Evolutionary conservation across 306 rosid species (phyloP).

Genomic region (Trifolium subterraneum): DNA sequence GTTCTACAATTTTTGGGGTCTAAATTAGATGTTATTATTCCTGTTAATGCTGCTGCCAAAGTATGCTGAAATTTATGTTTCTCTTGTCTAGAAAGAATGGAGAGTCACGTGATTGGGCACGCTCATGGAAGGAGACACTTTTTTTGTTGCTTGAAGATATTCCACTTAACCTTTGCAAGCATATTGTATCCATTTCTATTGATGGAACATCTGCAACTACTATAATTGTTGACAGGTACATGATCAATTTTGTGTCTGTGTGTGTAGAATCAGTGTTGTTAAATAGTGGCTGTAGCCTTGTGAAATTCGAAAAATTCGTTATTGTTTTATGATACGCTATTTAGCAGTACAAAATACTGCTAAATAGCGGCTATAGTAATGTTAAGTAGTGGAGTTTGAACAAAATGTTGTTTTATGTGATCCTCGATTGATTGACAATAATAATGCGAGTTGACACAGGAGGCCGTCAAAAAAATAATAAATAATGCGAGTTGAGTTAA

Average conservation of each 20-base stretch:
- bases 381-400: neutral
- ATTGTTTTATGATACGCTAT: neutral
- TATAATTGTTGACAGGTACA: conserved; percentile 76
- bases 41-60: neutral
- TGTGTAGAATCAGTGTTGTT: neutral
- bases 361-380: neutral
- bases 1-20: neutral
- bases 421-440: neutral
- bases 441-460: neutral
- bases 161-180: conserved; percentile 60
- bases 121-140: conserved; percentile 82
- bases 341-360: neutral
- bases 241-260: conserved; percentile 17
- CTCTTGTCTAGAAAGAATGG: conserved; percentile 77
- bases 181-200: conserved; percentile 70
- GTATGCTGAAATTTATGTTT: conserved; percentile 47
- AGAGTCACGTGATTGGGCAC: conserved; percentile 72
- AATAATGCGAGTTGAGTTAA: neutral
- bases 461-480: too few species aligned
- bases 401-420: neutral
- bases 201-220: conserved; percentile 99
- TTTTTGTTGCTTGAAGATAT: conserved; percentile 74
- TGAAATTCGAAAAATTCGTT: neutral
- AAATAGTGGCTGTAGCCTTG: neutral
- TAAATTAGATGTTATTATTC: conserved; percentile 6